phyloP scores from a whole-genome alignment of 2,329 filamentous ascomycete species.

The Talaromyces piceae region DNA sequence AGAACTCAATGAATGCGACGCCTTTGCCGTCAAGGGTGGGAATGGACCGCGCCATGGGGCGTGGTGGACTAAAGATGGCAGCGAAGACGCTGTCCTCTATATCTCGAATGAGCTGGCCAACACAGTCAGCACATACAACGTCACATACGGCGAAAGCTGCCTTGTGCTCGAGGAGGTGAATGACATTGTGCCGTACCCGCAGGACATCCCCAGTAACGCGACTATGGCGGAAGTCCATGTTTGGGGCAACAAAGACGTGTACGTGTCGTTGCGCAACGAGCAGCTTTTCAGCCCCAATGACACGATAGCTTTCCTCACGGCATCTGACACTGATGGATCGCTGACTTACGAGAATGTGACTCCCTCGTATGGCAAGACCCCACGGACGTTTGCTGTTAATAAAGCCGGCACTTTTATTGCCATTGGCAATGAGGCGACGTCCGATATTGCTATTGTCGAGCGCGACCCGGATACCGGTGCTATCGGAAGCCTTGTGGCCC shows the following conservation, averaged over 20 bases:
- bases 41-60: slow-evolving; percentile 48
- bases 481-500: slow-evolving; percentile 4
- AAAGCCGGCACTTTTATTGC: background rate
- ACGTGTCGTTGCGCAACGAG: background rate
- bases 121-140: slow-evolving; percentile 14
- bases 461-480: background rate
- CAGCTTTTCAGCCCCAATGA: background rate
- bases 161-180: background rate
- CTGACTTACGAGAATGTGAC: background rate
- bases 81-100: slow-evolving; percentile 13
- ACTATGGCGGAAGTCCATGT: background rate
- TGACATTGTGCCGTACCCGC: background rate
- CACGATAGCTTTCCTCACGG: background rate
- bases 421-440: background rate
- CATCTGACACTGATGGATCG: background rate
- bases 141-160: slow-evolving; percentile 10
- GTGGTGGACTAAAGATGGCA: slow-evolving; percentile 38
- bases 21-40: slow-evolving; percentile 38
- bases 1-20: slow-evolving; percentile 39
- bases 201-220: background rate
- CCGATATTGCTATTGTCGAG: background rate
- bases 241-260: background rate
- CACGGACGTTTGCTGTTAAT: background rate
- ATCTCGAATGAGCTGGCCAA: slow-evolving; percentile 16
- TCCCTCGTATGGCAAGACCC: background rate